Base-by-base conservation (phyloP, 169 alveolate genomes). In the Plasmodium inui region DNA sequence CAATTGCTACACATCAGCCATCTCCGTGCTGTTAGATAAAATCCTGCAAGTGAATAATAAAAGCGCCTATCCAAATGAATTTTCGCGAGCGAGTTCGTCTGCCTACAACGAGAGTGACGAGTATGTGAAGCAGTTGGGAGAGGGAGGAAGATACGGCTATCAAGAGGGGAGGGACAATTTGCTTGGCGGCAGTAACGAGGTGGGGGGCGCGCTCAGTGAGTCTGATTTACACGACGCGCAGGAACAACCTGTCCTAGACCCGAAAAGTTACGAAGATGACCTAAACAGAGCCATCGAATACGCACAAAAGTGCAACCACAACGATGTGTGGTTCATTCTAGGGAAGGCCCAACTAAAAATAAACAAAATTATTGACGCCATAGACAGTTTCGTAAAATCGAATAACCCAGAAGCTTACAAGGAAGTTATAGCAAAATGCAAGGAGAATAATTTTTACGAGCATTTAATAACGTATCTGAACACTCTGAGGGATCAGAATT, bases 321-420 rank as follows among this genome's bases (percentile, higher is more conserved):
- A 97, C 14, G 96, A 94, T 91, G 98, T 98, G 22, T 99, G 99
- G 99, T 97, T 98, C 89, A 97, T 97, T 83, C 96, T 99, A 41
- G 99, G 99, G 37, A 97, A 98, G 88, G 99, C 99, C 30, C 99
- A 98, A 92, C 97, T 98, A 85, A 97, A 97, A 82, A 95, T 96
- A 81, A 97, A 95, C 72, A 86, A 95, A 79, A 96, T 98, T 26
- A 96, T 97, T 44, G 99, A 98, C 84, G 99, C 99, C 6, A 98
- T 99, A 84, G 99, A 99, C 28, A 95, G 99, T 28, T 99, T 97
- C 95, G 96, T 98, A 14, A 92, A 92, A 46, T 92, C 95, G 73
- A 85, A 85, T 55, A 85, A 83, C 71, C 79, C 95, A 39, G 91
- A 70, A 71, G 82, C 93, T 9, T 92, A 92, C 71, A 84, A 84